These are phyloP conservation scores for Stevia rebaudiana DNA, from an alignment of 140 eudicot species.

Conservation along the genomic window DNA sequence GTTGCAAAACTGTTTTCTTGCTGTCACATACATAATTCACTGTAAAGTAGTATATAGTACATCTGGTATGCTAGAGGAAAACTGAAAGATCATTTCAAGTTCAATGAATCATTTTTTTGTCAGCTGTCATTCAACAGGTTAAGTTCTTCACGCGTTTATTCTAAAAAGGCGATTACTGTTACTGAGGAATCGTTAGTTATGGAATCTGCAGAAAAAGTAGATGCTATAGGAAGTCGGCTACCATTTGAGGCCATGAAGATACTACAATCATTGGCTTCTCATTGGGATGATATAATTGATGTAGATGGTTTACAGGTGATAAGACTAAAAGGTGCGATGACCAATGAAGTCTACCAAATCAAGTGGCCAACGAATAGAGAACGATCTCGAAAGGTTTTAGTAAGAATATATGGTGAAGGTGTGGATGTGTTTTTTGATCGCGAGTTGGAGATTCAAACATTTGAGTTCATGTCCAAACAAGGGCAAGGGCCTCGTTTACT, in stretches of 20 bases:
- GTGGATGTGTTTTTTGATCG: constrained; percentile 79
- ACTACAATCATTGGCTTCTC: constrained; percentile 55
- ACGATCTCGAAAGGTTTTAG: constrained; percentile 63
- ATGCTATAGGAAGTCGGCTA: constrained; percentile 33
- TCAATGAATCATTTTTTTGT: neutral
- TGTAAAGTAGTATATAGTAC: neutral
- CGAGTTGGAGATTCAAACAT: constrained; percentile 61
- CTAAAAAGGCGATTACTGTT: constrained; percentile 3
- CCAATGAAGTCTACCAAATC: constrained; percentile 84
- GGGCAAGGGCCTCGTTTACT: constrained; percentile 84
- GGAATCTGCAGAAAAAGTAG: constrained; percentile 37
- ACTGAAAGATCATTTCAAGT: neutral
- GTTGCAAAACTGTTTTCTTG: too few relatives aligned
- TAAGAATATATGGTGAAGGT: constrained; percentile 86
- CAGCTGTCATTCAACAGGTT: constrained; percentile 19
- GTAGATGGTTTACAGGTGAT: constrained; percentile 65
- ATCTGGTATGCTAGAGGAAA: neutral
- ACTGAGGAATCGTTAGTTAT: constrained; percentile 26
- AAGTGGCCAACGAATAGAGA: constrained; percentile 65
- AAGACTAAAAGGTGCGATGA: constrained; percentile 89
- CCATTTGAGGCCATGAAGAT: constrained; percentile 59
- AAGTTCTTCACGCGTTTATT: constrained; percentile 14
- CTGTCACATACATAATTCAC: neutral
- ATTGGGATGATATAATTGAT: constrained; percentile 68
- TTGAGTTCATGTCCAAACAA: constrained; percentile 81